Evolutionary conservation across 305 asterid genomes (phyloP).

Genomic region (Ilex paraguariensis): DNA sequence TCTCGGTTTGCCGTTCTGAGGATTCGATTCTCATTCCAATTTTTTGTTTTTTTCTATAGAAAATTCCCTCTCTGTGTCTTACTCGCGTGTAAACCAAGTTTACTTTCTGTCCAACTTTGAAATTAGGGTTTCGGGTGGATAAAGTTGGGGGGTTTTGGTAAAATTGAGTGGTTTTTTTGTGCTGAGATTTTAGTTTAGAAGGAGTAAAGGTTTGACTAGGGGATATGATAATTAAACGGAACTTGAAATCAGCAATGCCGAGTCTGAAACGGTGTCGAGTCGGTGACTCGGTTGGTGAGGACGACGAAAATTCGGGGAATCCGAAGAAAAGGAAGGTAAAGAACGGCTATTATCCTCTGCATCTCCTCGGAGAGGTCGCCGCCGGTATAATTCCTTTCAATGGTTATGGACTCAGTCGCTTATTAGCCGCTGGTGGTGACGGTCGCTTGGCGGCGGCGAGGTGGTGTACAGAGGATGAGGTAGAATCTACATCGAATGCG

Average conservation of each 20-base stretch:
- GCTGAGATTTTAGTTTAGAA: constrained; percentile 43
- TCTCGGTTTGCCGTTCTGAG: neutral
- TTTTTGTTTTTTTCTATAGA: neutral
- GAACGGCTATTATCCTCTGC: constrained; percentile 56
- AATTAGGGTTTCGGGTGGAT: constrained; percentile 23
- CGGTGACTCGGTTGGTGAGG: constrained; percentile 62
- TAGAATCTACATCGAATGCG: constrained; percentile 25
- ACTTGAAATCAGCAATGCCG: constrained; percentile 97
- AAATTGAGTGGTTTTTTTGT: constrained; percentile 13
- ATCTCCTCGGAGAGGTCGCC: constrained; percentile 74
- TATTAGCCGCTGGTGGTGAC: constrained; percentile 25
- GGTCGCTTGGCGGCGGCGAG: constrained; percentile 24
- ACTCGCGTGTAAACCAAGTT: constrained; percentile 1
- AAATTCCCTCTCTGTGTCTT: neutral
- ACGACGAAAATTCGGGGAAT: constrained; percentile 43
- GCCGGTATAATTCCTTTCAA: constrained; percentile 59
- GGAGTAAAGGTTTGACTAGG: constrained; percentile 20
- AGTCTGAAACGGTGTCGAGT: constrained; percentile 74
- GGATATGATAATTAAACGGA: constrained; percentile 84
- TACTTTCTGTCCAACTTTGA: constrained; percentile 7
- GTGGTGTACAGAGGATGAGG: constrained; percentile 26
- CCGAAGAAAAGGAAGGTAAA: constrained; percentile 65
- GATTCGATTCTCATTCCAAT: neutral
- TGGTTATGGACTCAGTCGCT: constrained; percentile 45
- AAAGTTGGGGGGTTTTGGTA: constrained; percentile 7